Percentiles rank a stretch among this genome's conserved stretches.
These are phyloP conservation scores for Aquilaria agallochum DNA, from an alignment of 441 rosid genomes.

Conservation along the genomic window DNA sequence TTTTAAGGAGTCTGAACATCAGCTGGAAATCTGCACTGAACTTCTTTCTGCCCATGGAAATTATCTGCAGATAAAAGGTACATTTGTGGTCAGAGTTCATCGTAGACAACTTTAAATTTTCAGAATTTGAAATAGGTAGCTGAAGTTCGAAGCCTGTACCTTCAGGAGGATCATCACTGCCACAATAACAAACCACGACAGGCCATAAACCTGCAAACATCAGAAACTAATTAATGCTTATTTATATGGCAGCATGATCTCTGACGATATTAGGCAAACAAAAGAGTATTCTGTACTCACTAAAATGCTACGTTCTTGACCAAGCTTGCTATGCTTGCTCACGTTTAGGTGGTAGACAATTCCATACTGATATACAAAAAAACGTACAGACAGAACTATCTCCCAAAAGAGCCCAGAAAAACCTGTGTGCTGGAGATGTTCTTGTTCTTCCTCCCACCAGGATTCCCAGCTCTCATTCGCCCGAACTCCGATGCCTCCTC, in stretches of 20 bases:
- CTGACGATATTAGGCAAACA: neutral
- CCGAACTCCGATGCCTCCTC: slow-evolving; percentile 93
- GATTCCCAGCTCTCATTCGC: slow-evolving; percentile 97
- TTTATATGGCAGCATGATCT: neutral
- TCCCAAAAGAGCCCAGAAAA: slow-evolving; percentile 68
- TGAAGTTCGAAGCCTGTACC: slow-evolving; percentile 29
- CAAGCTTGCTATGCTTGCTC: slow-evolving; percentile 44
- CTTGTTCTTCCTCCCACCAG: slow-evolving; percentile 98
- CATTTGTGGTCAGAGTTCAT: slow-evolving; percentile 1
- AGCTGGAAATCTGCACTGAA: slow-evolving; percentile 98
- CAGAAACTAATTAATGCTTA: slow-evolving; percentile 12
- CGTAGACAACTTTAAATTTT: slow-evolving; percentile 5
- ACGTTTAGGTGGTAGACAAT: slow-evolving; percentile 74
- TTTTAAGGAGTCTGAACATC: slow-evolving; percentile 86
- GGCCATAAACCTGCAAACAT: slow-evolving; percentile 64
- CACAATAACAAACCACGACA: slow-evolving; percentile 92
- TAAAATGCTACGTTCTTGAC: slow-evolving; percentile 56
- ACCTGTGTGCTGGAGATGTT: slow-evolving; percentile 78
- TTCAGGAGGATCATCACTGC: slow-evolving; percentile 79
- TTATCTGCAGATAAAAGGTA: slow-evolving; percentile 49
- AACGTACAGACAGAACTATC: slow-evolving; percentile 68
- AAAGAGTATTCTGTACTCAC: slow-evolving; percentile 34
- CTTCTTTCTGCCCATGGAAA: slow-evolving; percentile 94
- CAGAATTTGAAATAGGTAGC: neutral
- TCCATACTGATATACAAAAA: slow-evolving; percentile 82